These are phyloP conservation scores for Purpureocillium takamizusanense DNA, from an alignment of 2,329 filamentous ascomycete genomes.

Conservation along the genomic window DNA sequence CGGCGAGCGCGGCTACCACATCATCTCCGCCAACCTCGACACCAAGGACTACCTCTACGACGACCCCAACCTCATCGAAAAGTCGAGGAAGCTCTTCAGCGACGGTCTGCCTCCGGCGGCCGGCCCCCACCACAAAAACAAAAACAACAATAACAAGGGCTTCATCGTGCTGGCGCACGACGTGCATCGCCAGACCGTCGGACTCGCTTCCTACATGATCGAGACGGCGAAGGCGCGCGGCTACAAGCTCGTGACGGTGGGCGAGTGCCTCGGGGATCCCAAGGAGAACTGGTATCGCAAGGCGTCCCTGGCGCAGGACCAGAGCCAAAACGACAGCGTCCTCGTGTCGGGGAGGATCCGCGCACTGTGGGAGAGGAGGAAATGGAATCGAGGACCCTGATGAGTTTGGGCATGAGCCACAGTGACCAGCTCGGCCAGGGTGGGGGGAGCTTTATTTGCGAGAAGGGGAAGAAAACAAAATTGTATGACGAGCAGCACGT, in stretches of 20 bases:
- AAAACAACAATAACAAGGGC: conserved; percentile 13
- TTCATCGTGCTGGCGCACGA: conserved; percentile 46
- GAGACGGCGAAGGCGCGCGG: conserved; percentile 28
- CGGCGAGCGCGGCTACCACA: conserved; percentile 39
- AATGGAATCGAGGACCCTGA: no score
- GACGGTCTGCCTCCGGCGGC: conserved; percentile 27
- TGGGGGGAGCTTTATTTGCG: no score
- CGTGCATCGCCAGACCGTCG: conserved; percentile 37
- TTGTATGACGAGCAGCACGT: no score
- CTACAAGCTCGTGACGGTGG: conserved; percentile 41
- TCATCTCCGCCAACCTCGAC: conserved; percentile 48
- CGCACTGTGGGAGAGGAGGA: no score
- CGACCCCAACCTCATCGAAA: conserved; percentile 36
- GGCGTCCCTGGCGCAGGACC: no score
- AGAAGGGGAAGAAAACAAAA: no score
- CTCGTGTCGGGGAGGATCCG: no score
- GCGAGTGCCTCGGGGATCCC: conserved; percentile 47
- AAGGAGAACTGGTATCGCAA: conserved; percentile 44
- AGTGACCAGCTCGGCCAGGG: no score
- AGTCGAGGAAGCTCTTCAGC: conserved; percentile 30
- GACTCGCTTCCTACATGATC: conserved; percentile 34
- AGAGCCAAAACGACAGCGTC: no score
- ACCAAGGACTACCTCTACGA: conserved; percentile 52
- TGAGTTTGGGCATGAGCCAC: no score
- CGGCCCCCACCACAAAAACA: no score